phyloP scores from a whole-genome alignment of 495 filamentous ascomycete species.

The Penicillium flavigenum region DNA sequence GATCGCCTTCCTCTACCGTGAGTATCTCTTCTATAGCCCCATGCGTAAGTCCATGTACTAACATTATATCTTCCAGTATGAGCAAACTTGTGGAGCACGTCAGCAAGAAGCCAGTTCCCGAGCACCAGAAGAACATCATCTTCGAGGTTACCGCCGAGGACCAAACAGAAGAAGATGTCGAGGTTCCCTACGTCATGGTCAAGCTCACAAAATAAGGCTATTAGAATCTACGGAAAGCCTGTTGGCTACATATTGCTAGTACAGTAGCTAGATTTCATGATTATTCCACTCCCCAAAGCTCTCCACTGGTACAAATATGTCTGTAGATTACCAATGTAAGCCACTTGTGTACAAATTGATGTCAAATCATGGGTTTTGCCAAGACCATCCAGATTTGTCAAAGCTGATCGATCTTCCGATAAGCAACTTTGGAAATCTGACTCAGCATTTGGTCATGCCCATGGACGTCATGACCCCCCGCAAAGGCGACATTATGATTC shows the following conservation, averaged over 20 bases:
- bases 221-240: neutral
- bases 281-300: neutral
- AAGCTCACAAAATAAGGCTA: conserved; percentile 54
- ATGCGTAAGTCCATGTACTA: conserved; percentile 13
- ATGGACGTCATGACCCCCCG: conserved; percentile 25
- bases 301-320: neutral
- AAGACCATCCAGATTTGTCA: conserved; percentile 28
- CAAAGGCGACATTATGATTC: conserved; percentile 3
- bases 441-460: conserved; percentile 22
- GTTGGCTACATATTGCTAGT: conserved; percentile 4
- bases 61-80: conserved; percentile 50
- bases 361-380: neutral
- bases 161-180: conserved; percentile 86
- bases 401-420: conserved; percentile 28
- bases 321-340: neutral
- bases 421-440: conserved; percentile 19
- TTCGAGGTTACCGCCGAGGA: conserved; percentile 96
- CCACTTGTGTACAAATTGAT: neutral
- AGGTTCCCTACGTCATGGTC: conserved; percentile 96
- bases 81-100: conserved; percentile 85
- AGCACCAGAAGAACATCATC: conserved; percentile 91
- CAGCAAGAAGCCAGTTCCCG: conserved; percentile 86
- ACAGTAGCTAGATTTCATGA: conserved; percentile 10
- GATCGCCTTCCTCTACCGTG: conserved; percentile 70
- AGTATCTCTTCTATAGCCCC: conserved; percentile 32